These are phyloP conservation scores for Claviceps sorghi DNA, from an alignment of 2,329 filamentous ascomycete species.

Conservation along the genomic window DNA sequence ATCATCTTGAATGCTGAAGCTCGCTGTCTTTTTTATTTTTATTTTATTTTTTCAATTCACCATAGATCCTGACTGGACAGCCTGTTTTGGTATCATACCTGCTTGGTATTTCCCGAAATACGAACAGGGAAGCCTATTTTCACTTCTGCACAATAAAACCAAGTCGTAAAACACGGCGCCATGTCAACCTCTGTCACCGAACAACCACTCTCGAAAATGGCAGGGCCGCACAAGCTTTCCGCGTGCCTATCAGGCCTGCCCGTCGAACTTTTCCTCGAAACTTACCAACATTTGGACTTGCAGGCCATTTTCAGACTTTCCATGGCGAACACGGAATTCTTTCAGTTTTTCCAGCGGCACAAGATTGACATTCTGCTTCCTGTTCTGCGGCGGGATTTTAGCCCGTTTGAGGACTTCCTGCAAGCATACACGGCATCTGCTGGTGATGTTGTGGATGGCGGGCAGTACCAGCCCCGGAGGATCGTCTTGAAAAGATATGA, in stretches of 20 bases:
- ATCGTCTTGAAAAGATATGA: constrained; percentile 24
- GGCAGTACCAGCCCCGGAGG: constrained; percentile 23
- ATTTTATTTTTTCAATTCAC: not conserved
- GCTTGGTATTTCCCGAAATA: not conserved
- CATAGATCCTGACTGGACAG: not conserved
- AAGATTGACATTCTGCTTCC: constrained; percentile 27
- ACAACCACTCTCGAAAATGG: constrained; percentile 8
- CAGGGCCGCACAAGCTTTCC: constrained; percentile 4
- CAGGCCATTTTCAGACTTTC: constrained; percentile 25
- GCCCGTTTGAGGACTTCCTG: constrained; percentile 31
- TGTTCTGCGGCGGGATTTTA: constrained; percentile 27
- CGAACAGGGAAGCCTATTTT: not conserved
- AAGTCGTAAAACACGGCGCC: not conserved
- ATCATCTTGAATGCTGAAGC: not conserved
- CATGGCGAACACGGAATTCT: constrained; percentile 22
- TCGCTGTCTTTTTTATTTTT: too few relatives aligned
- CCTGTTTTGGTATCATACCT: not conserved
- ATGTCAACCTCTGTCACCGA: not conserved
- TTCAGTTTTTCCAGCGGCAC: constrained; percentile 25
- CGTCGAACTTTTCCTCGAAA: constrained; percentile 32
- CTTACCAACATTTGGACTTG: constrained; percentile 31
- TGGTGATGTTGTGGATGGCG: constrained; percentile 20
- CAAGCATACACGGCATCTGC: constrained; percentile 29
- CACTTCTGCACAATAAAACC: not conserved
- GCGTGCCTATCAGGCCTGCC: constrained; percentile 21